These are phyloP conservation scores for Nissolia schottii DNA, from an alignment of 306 rosid genomes.

Conservation along the genomic window DNA sequence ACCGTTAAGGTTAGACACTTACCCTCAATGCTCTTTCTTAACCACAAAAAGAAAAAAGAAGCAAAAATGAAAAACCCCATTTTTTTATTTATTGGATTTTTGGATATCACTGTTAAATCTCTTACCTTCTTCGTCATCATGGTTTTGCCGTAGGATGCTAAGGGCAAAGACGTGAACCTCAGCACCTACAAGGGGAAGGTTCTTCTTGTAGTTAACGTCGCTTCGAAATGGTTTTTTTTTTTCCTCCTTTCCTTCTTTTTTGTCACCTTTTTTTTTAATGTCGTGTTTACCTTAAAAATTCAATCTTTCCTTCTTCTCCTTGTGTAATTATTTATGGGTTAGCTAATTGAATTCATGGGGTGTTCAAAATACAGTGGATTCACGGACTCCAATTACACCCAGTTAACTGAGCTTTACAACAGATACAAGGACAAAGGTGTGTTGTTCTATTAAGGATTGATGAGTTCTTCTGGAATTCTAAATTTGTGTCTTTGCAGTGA, in stretches of 20 bases:
- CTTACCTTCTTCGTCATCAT: not conserved
- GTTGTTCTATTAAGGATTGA: not conserved
- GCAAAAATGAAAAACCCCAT: not conserved
- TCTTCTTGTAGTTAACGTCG: conserved; percentile 82
- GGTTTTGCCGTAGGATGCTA: conserved; percentile 46
- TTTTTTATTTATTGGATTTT: not conserved
- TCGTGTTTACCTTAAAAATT: not conserved
- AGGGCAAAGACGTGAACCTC: conserved; percentile 70
- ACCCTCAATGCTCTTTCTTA: not conserved
- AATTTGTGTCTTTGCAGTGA: not conserved
- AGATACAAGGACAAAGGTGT: conserved; percentile 66
- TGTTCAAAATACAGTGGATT: conserved; percentile 50
- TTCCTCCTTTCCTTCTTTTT: not conserved
- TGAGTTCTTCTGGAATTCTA: not conserved
- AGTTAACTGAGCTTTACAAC: conserved; percentile 68
- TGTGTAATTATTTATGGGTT: conserved; percentile 2
- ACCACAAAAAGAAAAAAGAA: not conserved
- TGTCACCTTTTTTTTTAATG: not conserved
- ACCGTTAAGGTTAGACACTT: conserved; percentile 51
- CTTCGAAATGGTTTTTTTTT: conserved; percentile 72
- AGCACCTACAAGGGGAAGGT: conserved; percentile 67
- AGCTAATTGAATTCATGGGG: not conserved
- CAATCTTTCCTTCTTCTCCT: not conserved
- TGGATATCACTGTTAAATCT: not conserved
- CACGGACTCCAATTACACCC: conserved; percentile 68